Conservation (phyloP, 768 basidiomycete species). For the Xerocomellus chrysenteron region DNA sequence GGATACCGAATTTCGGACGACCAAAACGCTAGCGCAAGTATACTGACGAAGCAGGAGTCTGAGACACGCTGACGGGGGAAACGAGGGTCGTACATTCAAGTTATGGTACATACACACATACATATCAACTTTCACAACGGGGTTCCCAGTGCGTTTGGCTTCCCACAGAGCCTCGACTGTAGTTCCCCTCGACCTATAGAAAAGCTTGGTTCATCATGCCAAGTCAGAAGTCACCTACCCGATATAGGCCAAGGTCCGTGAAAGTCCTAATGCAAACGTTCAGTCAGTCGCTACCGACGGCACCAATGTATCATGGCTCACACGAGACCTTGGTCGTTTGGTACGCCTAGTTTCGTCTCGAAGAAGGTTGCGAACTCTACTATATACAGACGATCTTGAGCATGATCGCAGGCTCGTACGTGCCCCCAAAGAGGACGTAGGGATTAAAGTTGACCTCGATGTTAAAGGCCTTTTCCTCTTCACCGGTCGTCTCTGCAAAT, state of each 20-base stretch:
- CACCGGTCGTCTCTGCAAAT: constrained; percentile 47
- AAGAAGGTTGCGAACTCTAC: constrained; percentile 51
- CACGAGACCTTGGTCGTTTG: constrained; percentile 61
- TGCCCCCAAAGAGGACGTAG: constrained; percentile 57
- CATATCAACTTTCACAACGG: not conserved
- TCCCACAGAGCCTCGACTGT: constrained; percentile 8
- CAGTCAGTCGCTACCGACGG: not conserved
- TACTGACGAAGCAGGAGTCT: too few relatives aligned
- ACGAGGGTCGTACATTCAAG: not conserved
- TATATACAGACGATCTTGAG: constrained; percentile 52
- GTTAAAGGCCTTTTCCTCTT: constrained; percentile 56
- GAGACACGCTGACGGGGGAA: too few relatives aligned
- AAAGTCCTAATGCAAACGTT: constrained; percentile 18
- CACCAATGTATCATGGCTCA: constrained; percentile 18
- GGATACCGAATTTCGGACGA: too few relatives aligned
- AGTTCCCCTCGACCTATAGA: constrained; percentile 14
- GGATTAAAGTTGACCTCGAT: constrained; percentile 58
- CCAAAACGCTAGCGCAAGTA: too few relatives aligned
- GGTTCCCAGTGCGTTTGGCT: not conserved
- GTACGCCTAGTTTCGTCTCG: constrained; percentile 49
- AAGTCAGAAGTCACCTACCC: constrained; percentile 16
- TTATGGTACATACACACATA: not conserved
- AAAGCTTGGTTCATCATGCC: not conserved
- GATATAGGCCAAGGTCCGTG: constrained; percentile 26
- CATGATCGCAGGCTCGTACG: constrained; percentile 64